phyloP scores from a whole-genome alignment of 768 basidiomycete genomes.

The Rhizopogon sp. region DNA sequence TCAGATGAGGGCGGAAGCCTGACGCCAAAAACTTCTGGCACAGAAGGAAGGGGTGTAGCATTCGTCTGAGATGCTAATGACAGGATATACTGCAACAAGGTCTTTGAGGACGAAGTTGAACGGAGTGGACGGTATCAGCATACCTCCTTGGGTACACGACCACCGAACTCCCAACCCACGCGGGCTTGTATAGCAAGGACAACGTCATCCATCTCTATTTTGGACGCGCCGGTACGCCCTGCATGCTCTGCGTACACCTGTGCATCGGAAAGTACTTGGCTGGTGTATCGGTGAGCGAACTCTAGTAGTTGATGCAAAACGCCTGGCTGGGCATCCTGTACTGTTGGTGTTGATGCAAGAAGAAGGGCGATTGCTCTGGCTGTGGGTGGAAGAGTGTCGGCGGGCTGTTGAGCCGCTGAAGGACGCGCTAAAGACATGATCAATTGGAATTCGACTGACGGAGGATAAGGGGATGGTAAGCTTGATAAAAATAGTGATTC shows the following conservation, averaged over 20 bases:
- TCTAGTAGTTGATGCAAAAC: slow-evolving; percentile 86
- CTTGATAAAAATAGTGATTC: neutral
- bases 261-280: slow-evolving; percentile 80
- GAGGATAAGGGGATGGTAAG: neutral
- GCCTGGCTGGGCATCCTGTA: slow-evolving; percentile 82
- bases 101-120: slow-evolving; percentile 1
- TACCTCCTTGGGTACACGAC: slow-evolving; percentile 86
- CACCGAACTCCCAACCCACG: slow-evolving; percentile 91
- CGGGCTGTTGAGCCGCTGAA: slow-evolving; percentile 23
- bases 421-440: slow-evolving; percentile 34
- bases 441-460: neutral
- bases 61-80: slow-evolving; percentile 84
- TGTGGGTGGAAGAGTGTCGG: slow-evolving; percentile 77
- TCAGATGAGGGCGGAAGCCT: slow-evolving; percentile 68
- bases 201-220: slow-evolving; percentile 81
- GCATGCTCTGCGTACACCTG: slow-evolving; percentile 87
- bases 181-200: slow-evolving; percentile 80
- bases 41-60: slow-evolving; percentile 70
- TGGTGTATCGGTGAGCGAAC: slow-evolving; percentile 80
- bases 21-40: slow-evolving; percentile 87
- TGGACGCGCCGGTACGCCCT: slow-evolving; percentile 53
- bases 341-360: slow-evolving; percentile 76
- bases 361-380: slow-evolving; percentile 81
- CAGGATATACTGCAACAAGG: slow-evolving; percentile 53
- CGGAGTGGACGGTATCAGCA: slow-evolving; percentile 8